These are phyloP conservation scores for Raddia guianensis DNA, from an alignment of 176 grass and related monocot genomes.

Conservation along the genomic window DNA sequence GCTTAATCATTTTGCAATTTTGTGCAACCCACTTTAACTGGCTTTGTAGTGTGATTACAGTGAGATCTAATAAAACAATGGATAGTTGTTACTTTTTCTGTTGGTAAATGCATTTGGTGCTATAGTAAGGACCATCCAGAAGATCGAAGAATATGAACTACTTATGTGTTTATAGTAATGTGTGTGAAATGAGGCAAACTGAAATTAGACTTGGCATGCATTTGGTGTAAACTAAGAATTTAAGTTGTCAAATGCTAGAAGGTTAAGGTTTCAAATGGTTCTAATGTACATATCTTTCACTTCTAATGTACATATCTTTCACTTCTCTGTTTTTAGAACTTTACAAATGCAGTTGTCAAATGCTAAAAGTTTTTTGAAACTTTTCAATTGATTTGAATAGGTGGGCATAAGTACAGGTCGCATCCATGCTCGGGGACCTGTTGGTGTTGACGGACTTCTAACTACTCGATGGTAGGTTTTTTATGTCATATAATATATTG, in stretches of 20 bases:
- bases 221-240: background rate
- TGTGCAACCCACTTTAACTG: too few relatives aligned
- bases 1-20: background rate
- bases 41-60: background rate
- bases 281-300: background rate
- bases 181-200: background rate
- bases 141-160: background rate
- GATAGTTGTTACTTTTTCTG: background rate
- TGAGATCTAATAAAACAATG: background rate
- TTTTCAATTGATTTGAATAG: constrained; percentile 54
- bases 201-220: background rate
- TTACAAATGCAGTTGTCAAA: constrained; percentile 28
- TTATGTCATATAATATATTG: background rate
- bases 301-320: background rate
- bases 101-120: background rate
- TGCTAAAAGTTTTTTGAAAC: too few relatives aligned
- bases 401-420: constrained; percentile 99
- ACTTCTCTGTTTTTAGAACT: constrained; percentile 20
- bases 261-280: background rate
- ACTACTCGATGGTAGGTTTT: constrained; percentile 85
- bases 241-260: background rate
- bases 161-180: background rate
- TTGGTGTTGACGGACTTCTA: constrained; percentile 93
- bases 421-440: constrained; percentile 98
- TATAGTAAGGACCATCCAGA: background rate